These are phyloP conservation scores for Xylariaceae sp. DNA, from an alignment of 2,329 filamentous ascomycete species.

Conservation along the genomic window DNA sequence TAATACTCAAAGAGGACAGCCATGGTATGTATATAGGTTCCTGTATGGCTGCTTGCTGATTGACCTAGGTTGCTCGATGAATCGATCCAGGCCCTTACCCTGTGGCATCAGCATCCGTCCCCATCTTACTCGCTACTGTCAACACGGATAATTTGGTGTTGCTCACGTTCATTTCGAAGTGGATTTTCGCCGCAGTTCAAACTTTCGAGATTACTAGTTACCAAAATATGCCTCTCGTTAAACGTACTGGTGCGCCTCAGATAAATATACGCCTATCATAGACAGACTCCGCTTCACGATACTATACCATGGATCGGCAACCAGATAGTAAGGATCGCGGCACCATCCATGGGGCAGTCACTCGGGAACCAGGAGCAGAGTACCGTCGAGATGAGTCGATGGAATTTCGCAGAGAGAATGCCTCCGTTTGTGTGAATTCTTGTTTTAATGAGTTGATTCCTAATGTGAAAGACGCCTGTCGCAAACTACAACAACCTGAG, in stretches of 20 bases:
- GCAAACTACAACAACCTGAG: conserved; percentile 21
- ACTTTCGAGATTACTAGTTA: conserved; percentile 4
- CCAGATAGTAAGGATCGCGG: not conserved
- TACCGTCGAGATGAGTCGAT: conserved; percentile 7
- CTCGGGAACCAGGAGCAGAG: conserved; percentile 2
- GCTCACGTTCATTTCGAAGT: conserved; percentile 27
- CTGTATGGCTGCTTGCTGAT: conserved; percentile 25
- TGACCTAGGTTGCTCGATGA: conserved; percentile 18
- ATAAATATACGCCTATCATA: conserved; percentile 24
- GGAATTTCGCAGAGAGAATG: conserved; percentile 20
- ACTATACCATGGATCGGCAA: conserved; percentile 19
- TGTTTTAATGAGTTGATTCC: conserved; percentile 26
- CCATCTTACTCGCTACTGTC: conserved; percentile 10
- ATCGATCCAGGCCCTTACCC: conserved; percentile 16
- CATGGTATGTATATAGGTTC: conserved; percentile 22
- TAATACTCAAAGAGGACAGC: conserved; percentile 18
- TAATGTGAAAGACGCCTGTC: conserved; percentile 24
- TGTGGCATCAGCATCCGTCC: conserved; percentile 17
- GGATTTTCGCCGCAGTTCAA: conserved; percentile 9
- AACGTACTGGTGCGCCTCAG: conserved; percentile 13
- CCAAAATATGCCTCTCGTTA: conserved; percentile 28
- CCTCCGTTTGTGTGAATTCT: conserved; percentile 24
- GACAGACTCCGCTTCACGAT: conserved; percentile 4
- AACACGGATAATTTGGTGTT: conserved; percentile 18
- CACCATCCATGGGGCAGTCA: not conserved